These are phyloP conservation scores for Colletotrichum sp. DNA, from an alignment of 2,329 filamentous ascomycete genomes.

Conservation along the genomic window DNA sequence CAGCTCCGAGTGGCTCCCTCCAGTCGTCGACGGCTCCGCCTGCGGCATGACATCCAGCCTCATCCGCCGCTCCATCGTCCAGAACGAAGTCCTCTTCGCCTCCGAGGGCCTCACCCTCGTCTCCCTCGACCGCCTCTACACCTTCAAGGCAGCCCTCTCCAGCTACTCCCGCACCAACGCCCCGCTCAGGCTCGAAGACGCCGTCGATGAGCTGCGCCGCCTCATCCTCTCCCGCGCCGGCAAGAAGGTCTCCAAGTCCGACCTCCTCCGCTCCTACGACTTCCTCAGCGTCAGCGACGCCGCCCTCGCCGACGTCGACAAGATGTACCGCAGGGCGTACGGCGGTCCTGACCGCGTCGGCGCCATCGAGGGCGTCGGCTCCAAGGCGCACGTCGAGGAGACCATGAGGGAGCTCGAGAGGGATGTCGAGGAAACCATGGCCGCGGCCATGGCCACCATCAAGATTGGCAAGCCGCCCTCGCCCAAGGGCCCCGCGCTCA, in stretches of 20 bases:
- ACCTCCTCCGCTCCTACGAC: conserved; percentile 60
- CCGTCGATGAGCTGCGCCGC: conserved; percentile 67
- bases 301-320: conserved; percentile 58
- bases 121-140: conserved; percentile 67
- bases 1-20: conserved; percentile 48
- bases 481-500: conserved; percentile 34
- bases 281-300: conserved; percentile 58
- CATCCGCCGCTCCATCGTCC: conserved; percentile 59
- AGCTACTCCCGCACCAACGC: conserved; percentile 56
- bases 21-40: conserved; percentile 44
- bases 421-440: conserved; percentile 3
- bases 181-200: conserved; percentile 57
- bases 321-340: conserved; percentile 62
- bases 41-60: conserved; percentile 56
- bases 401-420: conserved; percentile 8
- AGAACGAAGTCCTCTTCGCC: conserved; percentile 67
- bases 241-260: conserved; percentile 51
- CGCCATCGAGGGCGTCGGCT: conserved; percentile 49
- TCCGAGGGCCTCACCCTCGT: conserved; percentile 64
- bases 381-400: conserved; percentile 19
- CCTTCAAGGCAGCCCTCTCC: conserved; percentile 65
- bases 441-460: conserved; percentile 1
- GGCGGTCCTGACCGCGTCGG: conserved; percentile 51
- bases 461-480: conserved; percentile 16
- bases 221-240: conserved; percentile 60